Conservation (phyloP, 768 basidiomycete species). For the Coprinopsis cinerea region DNA sequence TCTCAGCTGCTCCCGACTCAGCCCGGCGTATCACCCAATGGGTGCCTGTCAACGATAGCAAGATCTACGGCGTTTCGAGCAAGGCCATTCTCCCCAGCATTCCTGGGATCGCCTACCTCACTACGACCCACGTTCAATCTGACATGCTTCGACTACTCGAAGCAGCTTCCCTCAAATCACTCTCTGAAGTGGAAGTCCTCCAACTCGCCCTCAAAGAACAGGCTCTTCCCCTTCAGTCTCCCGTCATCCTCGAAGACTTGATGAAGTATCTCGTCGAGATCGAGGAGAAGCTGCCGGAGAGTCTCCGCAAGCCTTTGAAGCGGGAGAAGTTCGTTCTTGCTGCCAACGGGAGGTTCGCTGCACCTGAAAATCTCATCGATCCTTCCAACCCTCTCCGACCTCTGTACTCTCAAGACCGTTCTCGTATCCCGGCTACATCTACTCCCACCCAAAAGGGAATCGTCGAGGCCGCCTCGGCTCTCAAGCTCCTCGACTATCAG, state of each 20-base stretch:
- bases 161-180: neutral
- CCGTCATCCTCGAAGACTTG: neutral
- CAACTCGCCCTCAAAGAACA: neutral
- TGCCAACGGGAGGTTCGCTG: slow-evolving; percentile 13
- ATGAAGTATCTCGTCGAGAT: slow-evolving; percentile 17
- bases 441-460: slow-evolving; percentile 11
- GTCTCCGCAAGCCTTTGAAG: slow-evolving; percentile 19
- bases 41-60: neutral
- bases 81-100: neutral
- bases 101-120: neutral
- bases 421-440: slow-evolving; percentile 12
- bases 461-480: slow-evolving; percentile 14
- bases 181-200: neutral
- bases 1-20: slow-evolving; percentile 12
- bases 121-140: neutral
- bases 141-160: neutral
- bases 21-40: neutral
- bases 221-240: neutral
- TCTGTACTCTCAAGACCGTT: slow-evolving; percentile 19
- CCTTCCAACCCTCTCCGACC: slow-evolving; percentile 24
- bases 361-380: slow-evolving; percentile 25
- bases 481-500: slow-evolving; percentile 23
- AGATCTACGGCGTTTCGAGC: neutral
- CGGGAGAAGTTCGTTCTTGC: slow-evolving; percentile 23
- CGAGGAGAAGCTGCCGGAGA: slow-evolving; percentile 19